phyloP scores from a whole-genome alignment of 805 yeast genomes.

The Starmerella cellae region DNA sequence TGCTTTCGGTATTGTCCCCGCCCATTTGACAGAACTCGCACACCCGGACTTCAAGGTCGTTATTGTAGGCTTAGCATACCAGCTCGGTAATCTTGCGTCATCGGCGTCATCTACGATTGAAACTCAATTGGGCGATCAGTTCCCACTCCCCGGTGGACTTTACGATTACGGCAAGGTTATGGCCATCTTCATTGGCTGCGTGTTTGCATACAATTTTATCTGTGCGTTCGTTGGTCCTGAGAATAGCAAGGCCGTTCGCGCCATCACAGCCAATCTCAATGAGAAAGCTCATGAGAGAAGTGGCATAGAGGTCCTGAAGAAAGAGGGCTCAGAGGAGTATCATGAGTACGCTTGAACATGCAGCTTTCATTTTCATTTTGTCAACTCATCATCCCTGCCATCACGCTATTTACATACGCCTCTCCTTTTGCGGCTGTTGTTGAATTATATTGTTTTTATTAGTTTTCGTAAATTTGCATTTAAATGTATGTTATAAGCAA shows the following conservation, averaged over 20 bases:
- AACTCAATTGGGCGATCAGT: conserved; percentile 44
- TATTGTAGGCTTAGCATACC: conserved; percentile 50
- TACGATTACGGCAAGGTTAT: conserved; percentile 58
- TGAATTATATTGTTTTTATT: too few species aligned
- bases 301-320: neutral
- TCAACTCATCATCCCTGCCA: too few species aligned
- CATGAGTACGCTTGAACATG: conserved; percentile 1
- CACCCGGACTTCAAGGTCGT: conserved; percentile 52
- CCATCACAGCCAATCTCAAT: neutral
- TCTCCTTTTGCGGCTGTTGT: too few species aligned
- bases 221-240: conserved; percentile 48
- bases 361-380: too few species aligned
- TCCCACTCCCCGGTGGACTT: conserved; percentile 36
- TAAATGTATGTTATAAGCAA: too few species aligned
- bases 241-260: conserved; percentile 14
- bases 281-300: neutral
- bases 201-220: conserved; percentile 39
- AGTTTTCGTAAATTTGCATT: too few species aligned
- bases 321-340: neutral
- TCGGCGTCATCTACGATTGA: conserved; percentile 63
- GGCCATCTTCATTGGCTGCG: conserved; percentile 58
- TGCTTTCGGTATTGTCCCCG: conserved; percentile 61
- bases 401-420: too few species aligned
- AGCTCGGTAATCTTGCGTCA: conserved; percentile 59
- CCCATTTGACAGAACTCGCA: conserved; percentile 51